Base-by-base conservation (phyloP, 805 yeast genomes). In the Ogataea angusta region DNA sequence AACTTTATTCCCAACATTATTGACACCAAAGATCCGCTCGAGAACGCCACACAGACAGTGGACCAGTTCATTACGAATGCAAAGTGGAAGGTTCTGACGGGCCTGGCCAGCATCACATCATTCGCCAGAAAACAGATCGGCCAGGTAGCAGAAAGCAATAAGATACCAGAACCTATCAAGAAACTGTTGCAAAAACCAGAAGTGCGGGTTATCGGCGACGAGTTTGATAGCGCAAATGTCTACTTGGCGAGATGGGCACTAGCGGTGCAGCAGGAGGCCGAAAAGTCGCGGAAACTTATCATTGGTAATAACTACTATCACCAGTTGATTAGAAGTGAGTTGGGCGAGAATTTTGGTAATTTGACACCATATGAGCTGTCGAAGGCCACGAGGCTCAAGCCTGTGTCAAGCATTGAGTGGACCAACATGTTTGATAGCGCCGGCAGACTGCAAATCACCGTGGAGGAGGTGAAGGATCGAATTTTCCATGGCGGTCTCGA, bases 221-320 rank as follows among this genome's bases (percentile, higher is more conserved):
- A 91, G 47, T 93, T 90, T 58, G 98, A 90, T 56, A 80, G 91
- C 37, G 98, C 98, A 0, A 75, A 90, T 39, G 84, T 89, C 4
- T 91, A 88, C 60, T 69, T 91, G 44, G 98, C 98, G 4, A 90
- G 89, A 66, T 93, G 98, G 98, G 97, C 98, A 0, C 74, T 87
- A 52, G 87, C 87, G 21, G 93, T 93, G 8, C 93, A 91, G 52
- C 90, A 89, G 53, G 95, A 91, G 60, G 93, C 96, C 2, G 89
- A 80, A 50, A 75, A 77, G 41, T 70, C 76, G 45, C 63, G 77
- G 45, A 67, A 69, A 42, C 67, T 69, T 53, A 68, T 73, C 53
- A 67, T 80, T 24, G 69, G 81, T 41, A 81, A 79, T 51, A 78
- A 77, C n/a, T 68, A 78, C 13, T 80, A 81, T 49, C 63, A 72